Conservation (phyloP, 2,329 filamentous ascomycete genomes). For the Paracorniculantispora psalliotae region DNA sequence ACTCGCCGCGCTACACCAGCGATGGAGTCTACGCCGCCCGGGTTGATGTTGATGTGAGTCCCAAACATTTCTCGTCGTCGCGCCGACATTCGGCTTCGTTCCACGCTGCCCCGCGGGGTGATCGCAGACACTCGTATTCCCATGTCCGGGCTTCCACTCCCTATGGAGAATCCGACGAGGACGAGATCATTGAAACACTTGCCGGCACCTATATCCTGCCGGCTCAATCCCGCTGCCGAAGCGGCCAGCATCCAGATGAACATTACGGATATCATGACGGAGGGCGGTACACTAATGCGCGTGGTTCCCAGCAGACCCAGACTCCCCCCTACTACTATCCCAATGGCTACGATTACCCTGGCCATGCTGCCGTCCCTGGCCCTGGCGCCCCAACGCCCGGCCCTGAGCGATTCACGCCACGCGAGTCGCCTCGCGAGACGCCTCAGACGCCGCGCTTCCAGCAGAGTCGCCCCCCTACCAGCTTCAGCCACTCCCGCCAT, state of each 20-base stretch:
- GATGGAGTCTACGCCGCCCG: slow-evolving; percentile 55
- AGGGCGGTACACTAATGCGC: slow-evolving; percentile 55
- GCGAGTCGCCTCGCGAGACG: slow-evolving; percentile 40
- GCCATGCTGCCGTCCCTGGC: slow-evolving; percentile 28
- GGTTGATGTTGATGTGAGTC: slow-evolving; percentile 55
- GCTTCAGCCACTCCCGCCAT: slow-evolving; percentile 41
- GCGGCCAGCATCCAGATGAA: slow-evolving; percentile 28
- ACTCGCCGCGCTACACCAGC: slow-evolving; percentile 59
- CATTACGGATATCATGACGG: slow-evolving; percentile 42
- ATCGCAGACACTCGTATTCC: slow-evolving; percentile 53
- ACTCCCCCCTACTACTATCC: slow-evolving; percentile 23
- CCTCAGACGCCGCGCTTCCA: slow-evolving; percentile 33
- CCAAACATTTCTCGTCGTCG: slow-evolving; percentile 45
- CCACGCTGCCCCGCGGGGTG: slow-evolving; percentile 36
- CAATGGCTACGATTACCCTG: slow-evolving; percentile 31
- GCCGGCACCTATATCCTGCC: slow-evolving; percentile 50
- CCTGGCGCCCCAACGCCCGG: neutral
- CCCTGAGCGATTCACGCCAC: slow-evolving; percentile 21
- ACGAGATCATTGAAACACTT: slow-evolving; percentile 53
- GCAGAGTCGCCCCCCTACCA: slow-evolving; percentile 35
- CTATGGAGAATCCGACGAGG: slow-evolving; percentile 61
- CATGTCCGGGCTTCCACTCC: slow-evolving; percentile 54
- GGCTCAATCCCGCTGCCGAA: slow-evolving; percentile 39
- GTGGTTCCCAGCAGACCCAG: slow-evolving; percentile 48
- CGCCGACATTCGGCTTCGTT: slow-evolving; percentile 33